Evolutionary conservation across 352 stramenopile species (phyloP), one percentile per base, ranked within the genome.

Genomic region (Phytophthora macrochlamydospora): DNA sequence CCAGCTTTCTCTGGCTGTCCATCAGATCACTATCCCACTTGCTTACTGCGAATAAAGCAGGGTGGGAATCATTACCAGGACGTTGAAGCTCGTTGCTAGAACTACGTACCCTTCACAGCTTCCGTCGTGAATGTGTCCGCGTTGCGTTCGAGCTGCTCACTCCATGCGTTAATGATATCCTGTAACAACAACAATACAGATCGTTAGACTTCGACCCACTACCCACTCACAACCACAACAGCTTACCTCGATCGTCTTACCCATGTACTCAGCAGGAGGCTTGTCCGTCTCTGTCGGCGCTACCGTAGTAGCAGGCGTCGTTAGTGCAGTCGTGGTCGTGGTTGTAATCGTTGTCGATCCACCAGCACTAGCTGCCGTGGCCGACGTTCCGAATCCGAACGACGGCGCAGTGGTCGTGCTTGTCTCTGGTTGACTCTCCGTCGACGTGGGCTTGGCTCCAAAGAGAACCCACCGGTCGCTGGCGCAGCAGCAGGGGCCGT

Each of bases 131-230:
- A 95, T 14, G 88, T 91, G 51, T 93, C 87, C 2, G 83, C 88
- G 37, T 95, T 93, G 13, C 82, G 80, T 59, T 95, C 88, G 1
- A 95, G 65, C 57, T 95, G 86, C 70, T 95, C 88, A 45, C 88
- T 94, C 88, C 88, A 95, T 73, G 92, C 86, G 64, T 95, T 95
- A 69, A 95, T 95, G 53, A 95, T 94, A 64, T 95, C 86, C 79
- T 90, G 44, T 9, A 67, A 14, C n/a, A 52, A 11, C 59, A 18
- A 45, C 31, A 33, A 35, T 56, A 7, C n/a, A 33, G 7, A 1
- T 6, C 13, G 12, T 7, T 28, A 24, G 24, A 53, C 28, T 38
- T 49, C 11, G 14, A 29, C 43, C 2, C 51, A 43, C 28, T 35
- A 12, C 7, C 45, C 28, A 32, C 31, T 43, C 35, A 18, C 56